Evolutionary conservation across 2,329 filamentous ascomycete species (phyloP).

Genomic region (Colletotrichum orchidophilum): DNA sequence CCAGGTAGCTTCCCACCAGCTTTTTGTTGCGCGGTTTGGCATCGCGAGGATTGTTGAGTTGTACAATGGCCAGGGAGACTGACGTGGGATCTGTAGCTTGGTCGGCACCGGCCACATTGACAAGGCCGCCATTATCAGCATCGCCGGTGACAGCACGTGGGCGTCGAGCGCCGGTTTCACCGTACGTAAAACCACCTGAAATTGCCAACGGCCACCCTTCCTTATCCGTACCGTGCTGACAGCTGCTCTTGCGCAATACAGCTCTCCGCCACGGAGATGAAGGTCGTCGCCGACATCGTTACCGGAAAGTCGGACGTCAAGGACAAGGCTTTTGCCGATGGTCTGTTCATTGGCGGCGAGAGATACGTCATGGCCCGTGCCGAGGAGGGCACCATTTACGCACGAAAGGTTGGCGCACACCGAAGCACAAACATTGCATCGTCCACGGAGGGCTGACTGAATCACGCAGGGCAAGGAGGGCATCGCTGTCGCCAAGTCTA

Average conservation of each 20-base stretch:
- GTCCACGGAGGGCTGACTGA: not conserved
- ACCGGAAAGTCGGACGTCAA: conserved; percentile 55
- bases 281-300: conserved; percentile 65
- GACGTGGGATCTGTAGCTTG: conserved; percentile 65
- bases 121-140: conserved; percentile 86
- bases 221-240: conserved; percentile 5
- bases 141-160: conserved; percentile 83
- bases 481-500: conserved; percentile 85
- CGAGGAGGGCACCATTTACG: conserved; percentile 83
- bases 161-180: conserved; percentile 75
- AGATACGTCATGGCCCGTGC: conserved; percentile 82
- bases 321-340: conserved; percentile 75
- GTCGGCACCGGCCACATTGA: conserved; percentile 82
- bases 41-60: not conserved
- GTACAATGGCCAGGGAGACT: conserved; percentile 7
- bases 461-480: conserved; percentile 75
- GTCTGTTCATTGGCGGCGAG: conserved; percentile 78
- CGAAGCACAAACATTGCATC: conserved; percentile 18
- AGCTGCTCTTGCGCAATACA: conserved; percentile 47
- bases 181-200: conserved; percentile 59
- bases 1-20: conserved; percentile 51
- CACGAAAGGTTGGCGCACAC: conserved; percentile 75
- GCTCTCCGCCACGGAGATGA: conserved; percentile 68
- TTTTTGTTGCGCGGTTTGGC: not conserved
- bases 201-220: not conserved